Evolutionary conservation across 1,284 basidiomycete species (phyloP).

Genomic region (Pyrrhoderma lamaoense): DNA sequence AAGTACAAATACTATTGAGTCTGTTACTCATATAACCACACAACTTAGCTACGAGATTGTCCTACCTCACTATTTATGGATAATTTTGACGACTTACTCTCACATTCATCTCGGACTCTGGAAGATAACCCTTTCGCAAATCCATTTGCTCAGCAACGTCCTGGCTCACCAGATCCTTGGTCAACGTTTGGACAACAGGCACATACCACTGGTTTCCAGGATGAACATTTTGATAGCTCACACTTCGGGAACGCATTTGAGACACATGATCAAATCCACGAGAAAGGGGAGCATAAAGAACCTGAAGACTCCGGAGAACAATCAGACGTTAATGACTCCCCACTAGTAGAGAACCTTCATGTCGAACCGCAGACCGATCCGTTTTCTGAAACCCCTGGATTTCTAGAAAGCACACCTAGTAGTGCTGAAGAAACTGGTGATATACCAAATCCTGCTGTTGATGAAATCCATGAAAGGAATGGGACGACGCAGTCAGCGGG

Average conservation of each 20-base stretch:
- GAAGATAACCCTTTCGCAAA: constrained; percentile 74
- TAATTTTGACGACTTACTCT: constrained; percentile 70
- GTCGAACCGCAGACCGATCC: not conserved
- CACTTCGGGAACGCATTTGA: not conserved
- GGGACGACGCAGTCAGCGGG: not conserved
- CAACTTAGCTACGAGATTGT: no score
- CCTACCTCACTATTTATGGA: constrained; percentile 39
- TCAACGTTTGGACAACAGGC: constrained; percentile 34
- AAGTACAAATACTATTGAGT: no score
- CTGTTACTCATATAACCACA: no score
- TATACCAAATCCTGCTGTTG: not conserved
- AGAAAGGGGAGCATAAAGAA: not conserved
- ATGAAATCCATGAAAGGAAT: no score
- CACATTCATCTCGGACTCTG: constrained; percentile 50
- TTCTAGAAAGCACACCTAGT: constrained; percentile 12
- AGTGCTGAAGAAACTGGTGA: constrained; percentile 2
- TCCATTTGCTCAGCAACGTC: constrained; percentile 56
- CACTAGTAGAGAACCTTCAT: not conserved
- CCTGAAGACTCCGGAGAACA: not conserved
- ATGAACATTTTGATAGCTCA: not conserved
- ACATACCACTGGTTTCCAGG: not conserved
- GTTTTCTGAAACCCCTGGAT: constrained; percentile 8
- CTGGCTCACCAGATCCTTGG: constrained; percentile 74
- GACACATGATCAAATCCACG: not conserved
- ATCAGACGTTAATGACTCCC: not conserved